phyloP scores from a whole-genome alignment of 805 yeast genomes.

The Kluyveromyces siamensis region DNA sequence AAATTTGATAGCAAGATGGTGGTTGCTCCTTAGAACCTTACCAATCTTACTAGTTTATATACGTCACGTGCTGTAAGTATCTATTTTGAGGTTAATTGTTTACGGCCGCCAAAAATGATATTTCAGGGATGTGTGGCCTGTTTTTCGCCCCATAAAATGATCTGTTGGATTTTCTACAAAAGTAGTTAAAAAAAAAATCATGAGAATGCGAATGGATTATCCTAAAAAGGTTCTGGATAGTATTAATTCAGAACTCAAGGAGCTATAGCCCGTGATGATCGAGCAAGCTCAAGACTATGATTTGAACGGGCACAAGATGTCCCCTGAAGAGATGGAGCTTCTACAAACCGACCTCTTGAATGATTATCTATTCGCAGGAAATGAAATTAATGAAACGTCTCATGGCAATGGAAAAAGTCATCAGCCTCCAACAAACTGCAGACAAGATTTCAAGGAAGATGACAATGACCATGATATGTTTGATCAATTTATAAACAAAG shows the following conservation, averaged over 20 bases:
- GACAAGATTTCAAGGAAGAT: conserved; percentile 6
- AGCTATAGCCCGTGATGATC: background rate
- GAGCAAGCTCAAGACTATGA: background rate
- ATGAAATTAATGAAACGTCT: conserved; percentile 4
- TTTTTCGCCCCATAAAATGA: background rate
- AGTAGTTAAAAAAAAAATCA: too few species aligned
- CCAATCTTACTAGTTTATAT: background rate
- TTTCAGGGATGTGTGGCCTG: background rate
- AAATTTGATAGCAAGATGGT: too few species aligned
- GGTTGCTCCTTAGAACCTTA: too few species aligned
- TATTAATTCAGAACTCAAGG: too few species aligned
- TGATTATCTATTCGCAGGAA: conserved; percentile 16
- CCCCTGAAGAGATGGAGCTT: conserved; percentile 6
- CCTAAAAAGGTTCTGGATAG: background rate
- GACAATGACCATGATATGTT: conserved; percentile 18
- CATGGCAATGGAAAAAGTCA: conserved; percentile 1
- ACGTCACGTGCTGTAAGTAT: background rate
- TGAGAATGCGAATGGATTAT: background rate
- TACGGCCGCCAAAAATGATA: background rate
- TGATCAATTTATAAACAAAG: conserved; percentile 18
- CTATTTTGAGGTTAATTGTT: too few species aligned
- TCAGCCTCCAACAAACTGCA: background rate
- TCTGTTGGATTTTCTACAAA: background rate
- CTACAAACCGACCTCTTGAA: conserved; percentile 19
- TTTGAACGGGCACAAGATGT: background rate